Base-by-base conservation (phyloP, 495 filamentous ascomycete genomes). In the Pseudomonodictys pantanalensis region DNA sequence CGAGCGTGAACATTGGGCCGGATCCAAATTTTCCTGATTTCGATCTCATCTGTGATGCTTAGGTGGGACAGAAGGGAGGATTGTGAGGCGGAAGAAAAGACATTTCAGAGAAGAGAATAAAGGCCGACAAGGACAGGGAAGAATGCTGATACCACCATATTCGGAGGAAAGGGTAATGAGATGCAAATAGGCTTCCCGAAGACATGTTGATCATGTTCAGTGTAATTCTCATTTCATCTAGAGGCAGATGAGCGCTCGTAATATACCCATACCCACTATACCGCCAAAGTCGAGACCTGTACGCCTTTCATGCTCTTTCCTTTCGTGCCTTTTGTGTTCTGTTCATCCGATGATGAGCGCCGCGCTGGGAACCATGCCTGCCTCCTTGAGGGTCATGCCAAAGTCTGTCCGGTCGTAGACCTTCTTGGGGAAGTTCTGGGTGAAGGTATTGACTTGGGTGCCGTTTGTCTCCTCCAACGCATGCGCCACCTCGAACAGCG, bases 401-500 rank as follows among this genome's bases (percentile, higher is more conserved):
- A 96, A 96, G 71, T 93, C 95, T 4, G 89, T 77, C 23, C 77
- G 73, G 35, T 88, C 81, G 60, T 86, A 99, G 0, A 85, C 79
- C 76, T 97, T 97, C 68, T 79, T 84, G 5, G 93, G 93, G 69
- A 92, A 97, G 24, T 83, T 96, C 69, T 86, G 87, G 5, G 84
- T 82, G 69, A 99, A 96, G 58, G 82, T 90, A 32, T 75, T 78
- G 17, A 93, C 86, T 22, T 84, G 39, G 17, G 60, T n/a, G 1
- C 79, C 81, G 54, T n/a, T n/a, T n/a, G 91, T 85, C 56, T 81
- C 61, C 67, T 81, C 78, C 30, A 97, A 69, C 57, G 83, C 78
- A 50, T 87, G 82, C 7, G 87, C 91, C 26, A 99, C 91, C 73
- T 99, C 95, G 67, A 96, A 96, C 15, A 99, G 77, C 0, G 95